Evolutionary conservation across 441 rosid species (phyloP).

Genomic region (Breynia disticha): DNA sequence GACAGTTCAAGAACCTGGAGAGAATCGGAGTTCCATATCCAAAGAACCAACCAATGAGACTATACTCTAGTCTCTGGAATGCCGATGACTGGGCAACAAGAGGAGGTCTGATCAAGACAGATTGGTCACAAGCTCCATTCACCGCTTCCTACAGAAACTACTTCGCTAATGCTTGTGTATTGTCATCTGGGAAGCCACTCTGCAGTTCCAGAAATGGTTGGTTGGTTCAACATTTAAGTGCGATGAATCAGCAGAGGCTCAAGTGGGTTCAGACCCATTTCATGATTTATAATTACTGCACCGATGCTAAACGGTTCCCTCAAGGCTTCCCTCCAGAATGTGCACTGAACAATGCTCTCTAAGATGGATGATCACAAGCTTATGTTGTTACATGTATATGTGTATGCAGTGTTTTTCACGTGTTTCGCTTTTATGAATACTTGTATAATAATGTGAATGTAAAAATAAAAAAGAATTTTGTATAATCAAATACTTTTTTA

Average conservation of each 20-base stretch:
- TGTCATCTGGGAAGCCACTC: conserved; percentile 9
- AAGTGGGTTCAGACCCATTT: conserved; percentile 21
- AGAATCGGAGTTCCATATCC: conserved; percentile 25
- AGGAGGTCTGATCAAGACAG: conserved; percentile 31
- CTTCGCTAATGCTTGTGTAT: conserved; percentile 18
- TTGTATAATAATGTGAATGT: no score
- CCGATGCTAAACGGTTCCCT: conserved; percentile 16
- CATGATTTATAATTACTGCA: conserved; percentile 25
- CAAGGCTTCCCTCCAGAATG: conserved; percentile 21
- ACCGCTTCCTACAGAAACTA: conserved; percentile 26
- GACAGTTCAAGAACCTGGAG: conserved; percentile 27
- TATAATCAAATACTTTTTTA: no score
- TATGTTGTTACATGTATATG: no score
- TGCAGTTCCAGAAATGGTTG: background rate
- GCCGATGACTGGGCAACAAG: no score
- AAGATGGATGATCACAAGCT: no score
- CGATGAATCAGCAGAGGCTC: conserved; percentile 13
- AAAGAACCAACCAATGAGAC: conserved; percentile 26
- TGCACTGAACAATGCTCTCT: background rate
- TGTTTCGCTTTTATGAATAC: no score
- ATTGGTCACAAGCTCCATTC: conserved; percentile 27
- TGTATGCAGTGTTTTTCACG: no score
- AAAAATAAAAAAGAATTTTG: no score
- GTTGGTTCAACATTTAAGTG: conserved; percentile 3
- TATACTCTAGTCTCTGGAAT: conserved; percentile 28